phyloP scores from a whole-genome alignment of 1,284 basidiomycete species.

The Puccinia horiana region DNA sequence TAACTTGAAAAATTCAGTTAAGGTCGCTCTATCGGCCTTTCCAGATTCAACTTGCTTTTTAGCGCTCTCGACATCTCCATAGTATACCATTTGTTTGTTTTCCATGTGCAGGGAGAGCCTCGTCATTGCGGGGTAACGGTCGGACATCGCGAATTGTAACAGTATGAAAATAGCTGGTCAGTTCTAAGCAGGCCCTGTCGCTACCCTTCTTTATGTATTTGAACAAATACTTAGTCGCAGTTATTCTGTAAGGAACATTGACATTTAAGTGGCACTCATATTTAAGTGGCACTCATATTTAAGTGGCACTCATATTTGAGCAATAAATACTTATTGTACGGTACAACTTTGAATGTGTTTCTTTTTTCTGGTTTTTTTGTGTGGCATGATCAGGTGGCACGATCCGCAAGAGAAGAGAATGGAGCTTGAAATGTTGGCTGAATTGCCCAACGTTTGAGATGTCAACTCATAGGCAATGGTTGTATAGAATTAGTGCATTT shows the following conservation, averaged over 20 bases:
- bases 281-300: slow-evolving; percentile 56
- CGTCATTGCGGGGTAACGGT: not conserved
- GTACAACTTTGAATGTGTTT: too few relatives aligned
- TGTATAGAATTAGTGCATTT: too few relatives aligned
- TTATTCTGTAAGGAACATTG: slow-evolving; percentile 58
- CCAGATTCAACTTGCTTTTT: not conserved
- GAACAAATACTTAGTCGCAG: slow-evolving; percentile 61
- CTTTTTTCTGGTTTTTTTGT: too few relatives aligned
- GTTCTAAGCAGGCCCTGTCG: too few relatives aligned
- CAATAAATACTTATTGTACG: too few relatives aligned
- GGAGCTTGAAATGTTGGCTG: too few relatives aligned
- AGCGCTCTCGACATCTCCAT: not conserved
- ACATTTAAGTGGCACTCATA: slow-evolving; percentile 64
- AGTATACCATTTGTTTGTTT: not conserved
- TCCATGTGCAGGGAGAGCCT: not conserved
- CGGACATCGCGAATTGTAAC: slow-evolving; percentile 58
- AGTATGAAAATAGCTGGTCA: slow-evolving; percentile 60
- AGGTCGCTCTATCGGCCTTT: not conserved
- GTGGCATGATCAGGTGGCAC: too few relatives aligned
- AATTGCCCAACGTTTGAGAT: too few relatives aligned
- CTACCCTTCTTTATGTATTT: slow-evolving; percentile 64
- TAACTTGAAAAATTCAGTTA: not conserved
- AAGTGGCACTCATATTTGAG: slow-evolving; percentile 55
- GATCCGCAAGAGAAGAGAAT: too few relatives aligned
- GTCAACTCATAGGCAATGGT: too few relatives aligned